Conservation (phyloP, 2,329 filamentous ascomycete genomes). For the Ceratocystis papillata region DNA sequence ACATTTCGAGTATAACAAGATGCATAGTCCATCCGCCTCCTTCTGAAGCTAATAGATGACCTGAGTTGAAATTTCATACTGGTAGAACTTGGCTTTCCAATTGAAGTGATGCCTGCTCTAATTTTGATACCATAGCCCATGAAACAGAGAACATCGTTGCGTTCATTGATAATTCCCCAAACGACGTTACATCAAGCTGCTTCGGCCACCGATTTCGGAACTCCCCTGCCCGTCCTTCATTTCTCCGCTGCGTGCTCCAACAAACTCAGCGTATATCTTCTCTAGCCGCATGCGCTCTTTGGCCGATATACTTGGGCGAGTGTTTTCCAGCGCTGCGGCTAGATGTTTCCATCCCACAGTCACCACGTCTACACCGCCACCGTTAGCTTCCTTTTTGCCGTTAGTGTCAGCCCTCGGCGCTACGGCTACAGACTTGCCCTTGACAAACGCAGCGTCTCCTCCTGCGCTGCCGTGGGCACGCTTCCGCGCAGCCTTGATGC, state of each 20-base stretch:
- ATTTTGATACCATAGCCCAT: no score
- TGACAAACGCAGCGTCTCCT: conserved; percentile 26
- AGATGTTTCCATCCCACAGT: conserved; percentile 78
- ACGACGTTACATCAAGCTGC: conserved; percentile 68
- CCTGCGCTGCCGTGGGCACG: conserved; percentile 17
- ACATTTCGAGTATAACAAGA: no score
- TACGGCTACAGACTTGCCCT: conserved; percentile 32
- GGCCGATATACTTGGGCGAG: conserved; percentile 69
- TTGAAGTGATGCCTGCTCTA: no score
- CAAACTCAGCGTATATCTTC: conserved; percentile 84
- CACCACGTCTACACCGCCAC: conserved; percentile 46
- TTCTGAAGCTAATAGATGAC: no score
- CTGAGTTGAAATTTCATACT: no score
- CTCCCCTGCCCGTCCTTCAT: conserved; percentile 88
- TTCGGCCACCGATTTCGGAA: conserved; percentile 83
- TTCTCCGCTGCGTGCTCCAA: conserved; percentile 83
- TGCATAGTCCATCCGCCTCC: no score
- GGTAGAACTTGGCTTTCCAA: no score
- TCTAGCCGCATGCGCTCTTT: conserved; percentile 64
- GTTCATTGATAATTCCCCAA: no score
- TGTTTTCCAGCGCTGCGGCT: conserved; percentile 61
- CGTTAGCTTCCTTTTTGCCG: neutral
- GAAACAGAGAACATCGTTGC: no score
- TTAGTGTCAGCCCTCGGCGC: conserved; percentile 27
- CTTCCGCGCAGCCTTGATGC: conserved; percentile 61